Percentiles rank a stretch among this genome's conserved stretches.
Evolutionary conservation across 1,139 yeast genomes (phyloP).

Genomic region (Debaryomyces singareniensis): DNA sequence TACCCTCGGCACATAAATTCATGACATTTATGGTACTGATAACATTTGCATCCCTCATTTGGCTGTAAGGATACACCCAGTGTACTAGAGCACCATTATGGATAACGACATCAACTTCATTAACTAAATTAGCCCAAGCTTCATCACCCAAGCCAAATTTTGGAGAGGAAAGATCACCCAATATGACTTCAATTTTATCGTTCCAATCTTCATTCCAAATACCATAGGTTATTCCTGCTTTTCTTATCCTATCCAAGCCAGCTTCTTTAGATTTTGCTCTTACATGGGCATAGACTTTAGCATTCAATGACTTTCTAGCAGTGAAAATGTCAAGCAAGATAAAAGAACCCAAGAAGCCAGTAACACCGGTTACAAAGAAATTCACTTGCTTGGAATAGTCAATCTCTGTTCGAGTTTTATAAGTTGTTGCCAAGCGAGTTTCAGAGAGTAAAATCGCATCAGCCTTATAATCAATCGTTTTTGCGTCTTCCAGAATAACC

Average conservation of each 20-base stretch:
- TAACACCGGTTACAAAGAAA: constrained; percentile 89
- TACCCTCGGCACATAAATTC: constrained; percentile 74
- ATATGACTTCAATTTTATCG: constrained; percentile 56
- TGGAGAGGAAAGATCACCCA: constrained; percentile 72
- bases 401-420: constrained; percentile 22
- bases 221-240: constrained; percentile 81
- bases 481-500: constrained; percentile 9
- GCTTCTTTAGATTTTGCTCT: constrained; percentile 67
- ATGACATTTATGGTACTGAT: constrained; percentile 80
- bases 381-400: constrained; percentile 39
- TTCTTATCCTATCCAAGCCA: constrained; percentile 71
- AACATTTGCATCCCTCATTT: constrained; percentile 90
- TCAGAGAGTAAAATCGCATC: constrained; percentile 64
- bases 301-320: constrained; percentile 30
- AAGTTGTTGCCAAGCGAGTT: constrained; percentile 35
- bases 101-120: constrained; percentile 69
- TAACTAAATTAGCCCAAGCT: constrained; percentile 53
- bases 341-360: constrained; percentile 94
- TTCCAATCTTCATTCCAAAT: constrained; percentile 69
- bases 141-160: constrained; percentile 63
- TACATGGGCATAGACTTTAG: constrained; percentile 79
- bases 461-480: constrained; percentile 48
- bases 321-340: constrained; percentile 69
- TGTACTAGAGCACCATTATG: constrained; percentile 98
- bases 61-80: constrained; percentile 95